phyloP scores from a whole-genome alignment of 1,284 basidiomycete species.

The Hemileia vastatrix region DNA sequence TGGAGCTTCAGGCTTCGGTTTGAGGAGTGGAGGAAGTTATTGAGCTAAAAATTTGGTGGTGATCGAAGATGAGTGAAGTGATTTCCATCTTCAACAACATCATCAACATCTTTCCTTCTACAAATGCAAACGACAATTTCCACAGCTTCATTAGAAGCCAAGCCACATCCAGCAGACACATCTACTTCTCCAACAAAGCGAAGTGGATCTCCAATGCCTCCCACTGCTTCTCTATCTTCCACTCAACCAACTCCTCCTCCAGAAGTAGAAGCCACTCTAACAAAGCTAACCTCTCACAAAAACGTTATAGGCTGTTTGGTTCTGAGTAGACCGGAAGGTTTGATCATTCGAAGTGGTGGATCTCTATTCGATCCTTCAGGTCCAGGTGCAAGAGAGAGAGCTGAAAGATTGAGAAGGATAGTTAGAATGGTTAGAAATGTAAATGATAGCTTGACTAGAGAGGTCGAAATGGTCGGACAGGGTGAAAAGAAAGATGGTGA shows the following conservation, averaged over 20 bases:
- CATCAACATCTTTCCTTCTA: not conserved
- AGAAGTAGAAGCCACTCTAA: slow-evolving; percentile 37
- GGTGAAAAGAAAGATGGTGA: not conserved
- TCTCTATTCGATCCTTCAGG: slow-evolving; percentile 33
- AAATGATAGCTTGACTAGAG: slow-evolving; percentile 26
- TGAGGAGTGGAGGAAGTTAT: too few relatives aligned
- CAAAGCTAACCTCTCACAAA: slow-evolving; percentile 31
- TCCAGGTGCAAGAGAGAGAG: slow-evolving; percentile 30
- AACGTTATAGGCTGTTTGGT: slow-evolving; percentile 35
- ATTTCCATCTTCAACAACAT: too few relatives aligned
- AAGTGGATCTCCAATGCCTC: slow-evolving; percentile 31
- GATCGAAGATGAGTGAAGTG: too few relatives aligned
- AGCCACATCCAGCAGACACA: not conserved
- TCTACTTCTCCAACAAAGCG: not conserved
- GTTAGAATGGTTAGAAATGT: slow-evolving; percentile 30
- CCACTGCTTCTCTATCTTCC: slow-evolving; percentile 24
- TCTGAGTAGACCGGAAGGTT: slow-evolving; percentile 32
- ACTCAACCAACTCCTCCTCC: slow-evolving; percentile 28
- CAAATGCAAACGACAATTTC: not conserved
- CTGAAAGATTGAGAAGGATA: slow-evolving; percentile 30
- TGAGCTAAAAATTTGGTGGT: too few relatives aligned
- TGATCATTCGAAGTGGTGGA: slow-evolving; percentile 37
- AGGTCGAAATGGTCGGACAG: slow-evolving; percentile 17
- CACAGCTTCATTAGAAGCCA: not conserved
- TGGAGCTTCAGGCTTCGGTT: too few relatives aligned